Evolutionary conservation across 169 alveolate genomes (phyloP).

Genomic region (Plasmodium sp.): DNA sequence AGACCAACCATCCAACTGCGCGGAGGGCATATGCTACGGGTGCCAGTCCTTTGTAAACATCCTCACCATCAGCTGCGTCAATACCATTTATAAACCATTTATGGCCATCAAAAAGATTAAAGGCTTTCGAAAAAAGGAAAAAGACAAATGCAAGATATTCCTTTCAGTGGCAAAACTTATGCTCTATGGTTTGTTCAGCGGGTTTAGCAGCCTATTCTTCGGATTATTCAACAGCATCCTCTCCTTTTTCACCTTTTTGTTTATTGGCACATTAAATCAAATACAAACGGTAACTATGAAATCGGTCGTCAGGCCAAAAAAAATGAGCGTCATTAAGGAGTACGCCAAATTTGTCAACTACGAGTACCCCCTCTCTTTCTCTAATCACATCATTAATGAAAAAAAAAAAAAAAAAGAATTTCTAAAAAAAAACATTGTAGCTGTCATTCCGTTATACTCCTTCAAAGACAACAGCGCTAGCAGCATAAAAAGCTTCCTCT

Average conservation of each 20-base stretch:
- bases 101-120: conserved; percentile 78
- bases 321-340: conserved; percentile 76
- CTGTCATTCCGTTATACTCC: conserved; percentile 70
- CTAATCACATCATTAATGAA: conserved; percentile 76
- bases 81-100: conserved; percentile 62
- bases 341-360: conserved; percentile 80
- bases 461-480: conserved; percentile 33
- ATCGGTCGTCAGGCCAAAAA: conserved; percentile 82
- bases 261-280: conserved; percentile 83
- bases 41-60: conserved; percentile 78
- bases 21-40: conserved; percentile 83
- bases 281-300: conserved; percentile 83
- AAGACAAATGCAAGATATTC: conserved; percentile 29
- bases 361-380: conserved; percentile 84
- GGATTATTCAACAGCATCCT: conserved; percentile 77
- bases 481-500: conserved; percentile 50
- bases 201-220: conserved; percentile 75
- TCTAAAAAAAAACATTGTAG: conserved; percentile 80
- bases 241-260: conserved; percentile 77
- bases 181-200: conserved; percentile 72
- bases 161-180: conserved; percentile 26
- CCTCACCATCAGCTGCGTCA: conserved; percentile 77
- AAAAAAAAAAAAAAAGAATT: conserved; percentile 75
- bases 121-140: conserved; percentile 72
- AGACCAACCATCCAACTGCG: conserved; percentile 83